Evolutionary conservation across 192 early-diverging fungal genomes (phyloP), one percentile per base, ranked within the genome.

Genomic region (Podila epicladia): DNA sequence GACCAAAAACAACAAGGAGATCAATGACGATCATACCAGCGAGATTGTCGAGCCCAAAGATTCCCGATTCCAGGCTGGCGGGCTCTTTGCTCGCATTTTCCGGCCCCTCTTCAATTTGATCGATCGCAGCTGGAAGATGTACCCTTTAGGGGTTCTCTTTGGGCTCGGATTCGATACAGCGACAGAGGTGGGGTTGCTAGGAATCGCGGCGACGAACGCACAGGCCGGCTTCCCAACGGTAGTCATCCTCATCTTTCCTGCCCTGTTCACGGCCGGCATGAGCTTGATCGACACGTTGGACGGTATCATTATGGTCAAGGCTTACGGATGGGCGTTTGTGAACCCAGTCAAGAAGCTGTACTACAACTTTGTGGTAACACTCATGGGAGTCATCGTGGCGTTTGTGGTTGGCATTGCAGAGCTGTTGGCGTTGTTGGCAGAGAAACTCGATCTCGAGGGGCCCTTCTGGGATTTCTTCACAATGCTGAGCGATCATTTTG

Each of bases 91-190:
- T 20, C 74, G 84, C 17, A 84, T 89, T 28, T 88, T 89, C 55
- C 57, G 75, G 26, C 87, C 87, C 0, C 41, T 91, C 1, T 91
- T 89, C 41, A 73, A 74, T 26, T 71, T 86, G 35, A 82, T 89
- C 62, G 78, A 91, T 68, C 84, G 82, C 11, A 85, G 86, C 12
- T 89, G 89, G 90, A 92, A 92, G 49, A 91, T 92, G 91, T 91
- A 92, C 66, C 89, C 86, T 22, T 59, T 92, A 7, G 89, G 89
- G 9, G 71, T 90, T 1, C 49, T 89, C 24, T 93, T 93, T 82
- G 92, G 92, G 3, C 70, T 93, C 24, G 92, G 92, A 9, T 93
- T 93, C 65, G 92, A 93, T 84, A 93, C 92, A 11, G 89, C 92
- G 9, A 91, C 90, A 0, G 89, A 93, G 63, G 84, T 93, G 31